Evolutionary conservation across 495 filamentous ascomycete species (phyloP).

Genomic region (Aspergillus steynii): DNA sequence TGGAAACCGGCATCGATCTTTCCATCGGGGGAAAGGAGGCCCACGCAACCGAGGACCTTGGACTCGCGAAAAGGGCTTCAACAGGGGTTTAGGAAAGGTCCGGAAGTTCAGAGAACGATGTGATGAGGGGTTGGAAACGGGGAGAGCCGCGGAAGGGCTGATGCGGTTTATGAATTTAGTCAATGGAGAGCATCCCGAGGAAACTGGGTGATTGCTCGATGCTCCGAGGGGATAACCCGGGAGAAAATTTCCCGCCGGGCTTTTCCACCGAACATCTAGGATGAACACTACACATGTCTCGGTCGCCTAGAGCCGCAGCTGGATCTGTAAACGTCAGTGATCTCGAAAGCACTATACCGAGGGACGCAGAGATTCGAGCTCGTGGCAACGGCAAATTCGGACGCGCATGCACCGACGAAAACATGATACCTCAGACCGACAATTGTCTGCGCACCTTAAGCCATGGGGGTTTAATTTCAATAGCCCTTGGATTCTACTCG

Average conservation of each 20-base stretch:
- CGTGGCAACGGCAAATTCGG: neutral
- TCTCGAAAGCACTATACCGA: neutral
- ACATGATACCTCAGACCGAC: neutral
- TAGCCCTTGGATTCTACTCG: neutral
- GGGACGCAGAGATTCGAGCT: neutral
- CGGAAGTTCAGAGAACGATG: slow-evolving; percentile 40
- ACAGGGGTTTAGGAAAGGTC: slow-evolving; percentile 42
- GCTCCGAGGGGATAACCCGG: neutral
- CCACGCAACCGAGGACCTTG: slow-evolving; percentile 41
- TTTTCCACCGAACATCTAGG: neutral
- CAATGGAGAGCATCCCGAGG: slow-evolving; percentile 22
- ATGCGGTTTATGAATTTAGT: slow-evolving; percentile 44
- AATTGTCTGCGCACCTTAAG: neutral
- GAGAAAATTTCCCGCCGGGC: neutral
- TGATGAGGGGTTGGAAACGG: slow-evolving; percentile 39
- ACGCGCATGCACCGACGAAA: neutral
- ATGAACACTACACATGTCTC: neutral
- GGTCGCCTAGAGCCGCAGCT: neutral
- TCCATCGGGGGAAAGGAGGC: slow-evolving; percentile 49
- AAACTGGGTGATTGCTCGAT: slow-evolving; percentile 21
- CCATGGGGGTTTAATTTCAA: neutral
- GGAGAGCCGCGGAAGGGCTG: slow-evolving; percentile 38
- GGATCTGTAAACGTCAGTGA: neutral
- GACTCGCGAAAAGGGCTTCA: slow-evolving; percentile 50
- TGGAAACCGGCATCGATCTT: slow-evolving; percentile 22